Base-by-base conservation (phyloP, 2,329 filamentous ascomycete species). In the Fusarium secorum region DNA sequence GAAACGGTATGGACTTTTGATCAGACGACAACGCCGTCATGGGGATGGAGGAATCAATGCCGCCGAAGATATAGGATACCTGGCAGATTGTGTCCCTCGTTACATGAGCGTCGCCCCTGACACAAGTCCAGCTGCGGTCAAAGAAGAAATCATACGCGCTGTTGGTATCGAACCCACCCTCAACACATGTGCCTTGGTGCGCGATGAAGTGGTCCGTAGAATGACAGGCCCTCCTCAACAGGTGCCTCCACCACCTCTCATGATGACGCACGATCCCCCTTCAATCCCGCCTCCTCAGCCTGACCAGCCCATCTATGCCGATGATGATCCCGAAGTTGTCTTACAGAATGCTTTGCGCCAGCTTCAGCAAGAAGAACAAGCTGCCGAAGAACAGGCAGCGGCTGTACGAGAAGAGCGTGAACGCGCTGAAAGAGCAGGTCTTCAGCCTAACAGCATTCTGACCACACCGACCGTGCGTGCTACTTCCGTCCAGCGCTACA, bases 1-100 rank as follows among this genome's bases (percentile, higher is more conserved):
- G 79, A 89, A 89, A 77, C 84, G 88, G 15, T 90, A 90, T 64
- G 87, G 87, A 0, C 81, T 90, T 20, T 80, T 90, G 22, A 84
- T 89, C 49, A 78, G 87, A 38, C 85, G 87, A 55, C 87, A 89
- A 72, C 85, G 87, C 24, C 84, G 87, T 1, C 84, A 85, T 70
- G 83, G 83, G 24, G 84, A 84, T 53, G 82, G 81, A 3, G 81
- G 81, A 22, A 69, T 81, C 39, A 85, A 87, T 70, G 82, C 83
- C 1, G 85, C 85, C 45, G 85, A 87, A 57, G 87, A 90, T 72
- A 84, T 91, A 35, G 82, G 82, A 46, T 91, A 90, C 76, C 82
- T 91, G 6, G 83, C 87, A 74, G 88, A 90, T 65, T 86, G 86
- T 57, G 82, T 91, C 10, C 87, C 87, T 20, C 84, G 87, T 57